Conservation (phyloP, 148 eudicot genomes). For the Vaccinium macrocarpon region DNA sequence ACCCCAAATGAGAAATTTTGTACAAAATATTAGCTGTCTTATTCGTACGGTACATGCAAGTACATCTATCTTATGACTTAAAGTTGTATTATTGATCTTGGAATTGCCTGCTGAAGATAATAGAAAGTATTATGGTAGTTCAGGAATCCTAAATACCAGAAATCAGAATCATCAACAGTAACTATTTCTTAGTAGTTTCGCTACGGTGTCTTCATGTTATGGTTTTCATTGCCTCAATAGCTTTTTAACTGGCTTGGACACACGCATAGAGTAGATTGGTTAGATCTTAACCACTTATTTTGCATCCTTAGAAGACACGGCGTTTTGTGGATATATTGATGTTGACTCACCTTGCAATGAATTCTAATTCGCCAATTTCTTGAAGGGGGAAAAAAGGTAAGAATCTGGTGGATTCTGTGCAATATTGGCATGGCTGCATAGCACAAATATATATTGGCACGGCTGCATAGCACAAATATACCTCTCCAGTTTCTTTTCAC, state of each 20-base stretch:
- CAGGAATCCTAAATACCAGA: conserved; percentile 38
- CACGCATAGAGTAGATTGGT: neutral
- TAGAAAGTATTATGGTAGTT: conserved; percentile 25
- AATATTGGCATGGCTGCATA: neutral
- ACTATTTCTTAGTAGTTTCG: conserved; percentile 32
- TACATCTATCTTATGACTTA: neutral
- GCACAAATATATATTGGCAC: neutral
- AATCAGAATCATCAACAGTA: conserved; percentile 30
- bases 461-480: neutral
- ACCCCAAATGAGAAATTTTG: neutral
- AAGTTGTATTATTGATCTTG: neutral
- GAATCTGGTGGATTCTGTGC: neutral
- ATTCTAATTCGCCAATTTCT: no score
- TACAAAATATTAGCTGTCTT: neutral
- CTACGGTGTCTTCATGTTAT: conserved; percentile 20
- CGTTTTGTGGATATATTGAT: neutral
- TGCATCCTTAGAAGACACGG: neutral
- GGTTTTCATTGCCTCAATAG: conserved; percentile 25
- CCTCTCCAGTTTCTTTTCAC: neutral
- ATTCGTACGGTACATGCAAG: neutral
- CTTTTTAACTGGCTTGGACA: conserved; percentile 21
- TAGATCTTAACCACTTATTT: neutral
- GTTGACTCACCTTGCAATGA: conserved; percentile 23
- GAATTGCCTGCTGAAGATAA: conserved; percentile 20
- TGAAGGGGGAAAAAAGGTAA: neutral